These are phyloP conservation scores for Laetiporus sulphureus DNA, from an alignment of 1,284 basidiomycete species.

Conservation along the genomic window DNA sequence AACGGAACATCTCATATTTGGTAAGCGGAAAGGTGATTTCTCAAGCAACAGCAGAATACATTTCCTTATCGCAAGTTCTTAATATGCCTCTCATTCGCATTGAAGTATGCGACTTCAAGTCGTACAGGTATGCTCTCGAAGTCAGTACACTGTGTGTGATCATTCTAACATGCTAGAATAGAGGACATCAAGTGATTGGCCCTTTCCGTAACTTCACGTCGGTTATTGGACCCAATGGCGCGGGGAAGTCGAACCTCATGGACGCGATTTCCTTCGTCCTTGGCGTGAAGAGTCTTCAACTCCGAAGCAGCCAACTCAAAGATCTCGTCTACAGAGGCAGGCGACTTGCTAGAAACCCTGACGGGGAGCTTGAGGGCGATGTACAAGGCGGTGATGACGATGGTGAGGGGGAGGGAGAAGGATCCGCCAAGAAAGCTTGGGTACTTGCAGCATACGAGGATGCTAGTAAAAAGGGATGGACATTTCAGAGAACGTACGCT, in stretches of 20 bases:
- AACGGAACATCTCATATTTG: too few species aligned
- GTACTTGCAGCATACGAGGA: slow-evolving; percentile 91
- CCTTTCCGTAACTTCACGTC: slow-evolving; percentile 93
- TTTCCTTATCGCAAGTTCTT: too few species aligned
- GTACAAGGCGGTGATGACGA: slow-evolving; percentile 40
- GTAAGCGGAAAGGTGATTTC: too few species aligned
- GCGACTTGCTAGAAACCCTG: slow-evolving; percentile 55
- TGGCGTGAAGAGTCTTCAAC: slow-evolving; percentile 89
- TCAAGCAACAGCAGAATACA: too few species aligned
- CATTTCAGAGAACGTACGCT: slow-evolving; percentile 85
- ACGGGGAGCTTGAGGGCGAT: slow-evolving; percentile 42
- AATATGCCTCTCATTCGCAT: not conserved
- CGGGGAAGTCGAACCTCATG: slow-evolving; percentile 99
- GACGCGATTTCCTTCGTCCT: slow-evolving; percentile 99
- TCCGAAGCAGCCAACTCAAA: slow-evolving; percentile 89
- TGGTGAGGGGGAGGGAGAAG: slow-evolving; percentile 62
- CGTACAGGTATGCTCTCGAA: not conserved
- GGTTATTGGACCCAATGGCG: slow-evolving; percentile 97
- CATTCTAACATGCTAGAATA: slow-evolving; percentile 30
- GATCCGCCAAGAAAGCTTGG: slow-evolving; percentile 88
- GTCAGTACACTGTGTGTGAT: not conserved
- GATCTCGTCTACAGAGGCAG: slow-evolving; percentile 94
- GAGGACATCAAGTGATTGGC: slow-evolving; percentile 82
- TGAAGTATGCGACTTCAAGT: not conserved
- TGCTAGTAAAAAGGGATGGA: slow-evolving; percentile 73